These are phyloP conservation scores for Histomonas meleagridis DNA, from an alignment of 208 protist species.

Conservation along the genomic window DNA sequence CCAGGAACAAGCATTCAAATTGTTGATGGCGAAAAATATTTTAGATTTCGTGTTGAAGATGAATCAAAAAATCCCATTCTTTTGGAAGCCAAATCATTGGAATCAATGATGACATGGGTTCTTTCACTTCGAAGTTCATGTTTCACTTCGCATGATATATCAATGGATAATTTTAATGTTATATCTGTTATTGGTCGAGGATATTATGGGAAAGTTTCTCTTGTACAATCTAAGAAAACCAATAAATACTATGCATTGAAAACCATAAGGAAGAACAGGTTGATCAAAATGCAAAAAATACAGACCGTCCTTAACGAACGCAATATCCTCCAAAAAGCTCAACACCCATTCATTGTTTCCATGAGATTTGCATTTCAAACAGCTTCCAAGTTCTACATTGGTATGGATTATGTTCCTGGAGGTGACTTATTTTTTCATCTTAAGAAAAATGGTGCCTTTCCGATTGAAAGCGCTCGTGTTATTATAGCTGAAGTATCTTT, in stretches of 20 bases:
- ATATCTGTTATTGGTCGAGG: background rate
- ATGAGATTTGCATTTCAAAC: conserved; percentile 34
- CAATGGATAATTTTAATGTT: conserved; percentile 17
- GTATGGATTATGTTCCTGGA: conserved; percentile 14
- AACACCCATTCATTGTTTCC: conserved; percentile 25
- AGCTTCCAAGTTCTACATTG: conserved; percentile 7
- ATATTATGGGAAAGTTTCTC: conserved; percentile 34
- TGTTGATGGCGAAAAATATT: too few species aligned
- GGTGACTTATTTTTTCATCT: conserved; percentile 23
- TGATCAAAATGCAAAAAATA: background rate
- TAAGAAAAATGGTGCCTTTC: background rate
- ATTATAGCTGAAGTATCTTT: background rate
- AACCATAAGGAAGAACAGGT: background rate
- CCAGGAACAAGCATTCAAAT: too few species aligned
- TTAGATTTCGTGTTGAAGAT: too few species aligned
- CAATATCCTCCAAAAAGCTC: background rate
- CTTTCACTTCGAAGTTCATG: background rate
- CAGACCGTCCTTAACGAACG: background rate
- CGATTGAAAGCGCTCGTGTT: background rate
- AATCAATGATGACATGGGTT: conserved; percentile 4
- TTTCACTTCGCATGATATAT: background rate
- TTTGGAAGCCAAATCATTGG: background rate
- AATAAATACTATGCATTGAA: conserved; percentile 2
- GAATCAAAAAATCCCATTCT: too few species aligned
- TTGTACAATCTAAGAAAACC: background rate